These are phyloP conservation scores for Fusarium devonianum DNA, from an alignment of 2,329 filamentous ascomycete species.

Conservation along the genomic window DNA sequence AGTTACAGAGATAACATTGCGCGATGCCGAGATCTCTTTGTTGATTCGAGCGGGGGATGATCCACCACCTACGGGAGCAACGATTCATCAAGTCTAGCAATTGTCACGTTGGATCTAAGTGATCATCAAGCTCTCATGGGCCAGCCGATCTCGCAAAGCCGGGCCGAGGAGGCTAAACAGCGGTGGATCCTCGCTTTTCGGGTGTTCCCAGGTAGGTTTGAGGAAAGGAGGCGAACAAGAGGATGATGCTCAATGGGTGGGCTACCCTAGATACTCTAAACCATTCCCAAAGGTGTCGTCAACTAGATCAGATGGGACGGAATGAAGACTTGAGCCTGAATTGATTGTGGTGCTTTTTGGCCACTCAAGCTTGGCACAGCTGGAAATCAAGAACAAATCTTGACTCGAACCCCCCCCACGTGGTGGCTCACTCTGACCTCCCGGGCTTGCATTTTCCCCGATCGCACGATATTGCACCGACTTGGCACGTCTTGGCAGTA, in stretches of 20 bases:
- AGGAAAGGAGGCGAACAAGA: too few species aligned
- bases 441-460: background rate
- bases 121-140: background rate
- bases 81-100: background rate
- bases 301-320: too few species aligned
- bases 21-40: slow-evolving; percentile 4
- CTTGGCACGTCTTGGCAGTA: background rate
- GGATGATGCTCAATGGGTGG: too few species aligned
- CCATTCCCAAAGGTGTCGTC: too few species aligned
- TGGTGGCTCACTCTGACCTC: background rate
- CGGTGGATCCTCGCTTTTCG: background rate
- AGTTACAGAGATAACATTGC: background rate
- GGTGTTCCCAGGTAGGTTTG: too few species aligned
- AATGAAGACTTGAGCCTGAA: too few species aligned
- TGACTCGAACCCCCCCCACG: background rate
- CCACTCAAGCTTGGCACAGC: too few species aligned
- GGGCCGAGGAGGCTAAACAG: slow-evolving; percentile 20
- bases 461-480: background rate
- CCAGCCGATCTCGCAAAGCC: background rate
- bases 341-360: too few species aligned
- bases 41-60: slow-evolving; percentile 3
- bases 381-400: too few species aligned
- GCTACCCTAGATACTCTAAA: too few species aligned
- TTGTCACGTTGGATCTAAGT: background rate
- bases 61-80: background rate